Conservation (phyloP, 805 yeast species). For the Danielia reshetovae region DNA sequence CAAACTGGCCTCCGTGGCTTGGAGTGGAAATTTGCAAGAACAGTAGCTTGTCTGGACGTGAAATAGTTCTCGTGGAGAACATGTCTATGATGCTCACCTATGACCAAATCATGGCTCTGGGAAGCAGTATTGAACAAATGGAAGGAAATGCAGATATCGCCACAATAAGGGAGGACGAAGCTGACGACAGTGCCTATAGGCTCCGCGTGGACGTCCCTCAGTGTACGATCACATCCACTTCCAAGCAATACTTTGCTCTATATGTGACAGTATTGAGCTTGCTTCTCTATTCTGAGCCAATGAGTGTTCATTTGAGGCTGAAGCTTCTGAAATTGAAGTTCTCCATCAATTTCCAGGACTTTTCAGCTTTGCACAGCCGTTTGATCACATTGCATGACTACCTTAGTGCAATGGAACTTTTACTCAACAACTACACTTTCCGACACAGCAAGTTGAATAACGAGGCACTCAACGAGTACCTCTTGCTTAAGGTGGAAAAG, state of each 20-base stretch:
- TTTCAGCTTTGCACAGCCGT: slow-evolving; percentile 44
- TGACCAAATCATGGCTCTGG: slow-evolving; percentile 39
- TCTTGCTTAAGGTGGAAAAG: slow-evolving; percentile 30
- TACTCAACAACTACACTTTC: slow-evolving; percentile 46
- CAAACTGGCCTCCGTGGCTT: slow-evolving; percentile 88
- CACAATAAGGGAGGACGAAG: slow-evolving; percentile 1
- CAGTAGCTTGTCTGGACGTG: slow-evolving; percentile 35
- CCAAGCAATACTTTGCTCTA: slow-evolving; percentile 66
- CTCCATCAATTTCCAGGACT: slow-evolving; percentile 66
- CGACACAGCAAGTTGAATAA: slow-evolving; percentile 49
- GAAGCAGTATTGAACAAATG: slow-evolving; percentile 12
- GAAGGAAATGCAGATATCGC: slow-evolving; percentile 4
- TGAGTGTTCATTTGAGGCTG: slow-evolving; percentile 51
- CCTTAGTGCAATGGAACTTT: slow-evolving; percentile 33
- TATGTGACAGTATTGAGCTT: slow-evolving; percentile 61
- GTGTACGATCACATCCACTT: slow-evolving; percentile 63
- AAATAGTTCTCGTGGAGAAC: slow-evolving; percentile 56
- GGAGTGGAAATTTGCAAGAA: slow-evolving; percentile 68
- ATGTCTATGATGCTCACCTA: slow-evolving; percentile 60
- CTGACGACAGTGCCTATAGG: slow-evolving; percentile 23
- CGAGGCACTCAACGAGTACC: slow-evolving; percentile 42
- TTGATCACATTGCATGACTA: slow-evolving; percentile 49
- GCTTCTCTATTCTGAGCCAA: slow-evolving; percentile 72
- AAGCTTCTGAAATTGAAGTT: slow-evolving; percentile 62
- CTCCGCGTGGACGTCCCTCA: slow-evolving; percentile 66